These are phyloP conservation scores for Arabidopsis suecica DNA, from an alignment of 345 rosid species.

Conservation along the genomic window DNA sequence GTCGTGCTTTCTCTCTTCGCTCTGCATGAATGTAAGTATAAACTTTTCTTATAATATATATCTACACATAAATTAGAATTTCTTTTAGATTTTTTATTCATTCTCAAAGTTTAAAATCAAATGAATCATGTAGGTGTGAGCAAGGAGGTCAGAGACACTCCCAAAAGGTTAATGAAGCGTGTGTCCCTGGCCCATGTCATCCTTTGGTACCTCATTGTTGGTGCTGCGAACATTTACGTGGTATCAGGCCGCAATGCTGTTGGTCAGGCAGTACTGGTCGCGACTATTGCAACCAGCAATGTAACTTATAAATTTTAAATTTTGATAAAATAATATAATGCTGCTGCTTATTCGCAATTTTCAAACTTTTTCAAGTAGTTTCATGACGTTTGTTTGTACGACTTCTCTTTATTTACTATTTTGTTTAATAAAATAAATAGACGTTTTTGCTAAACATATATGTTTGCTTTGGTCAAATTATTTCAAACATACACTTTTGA, in stretches of 20 bases:
- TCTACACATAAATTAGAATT: background rate
- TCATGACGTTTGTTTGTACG: too few species aligned
- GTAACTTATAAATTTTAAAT: background rate
- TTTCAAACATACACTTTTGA: too few species aligned
- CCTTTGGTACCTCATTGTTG: background rate
- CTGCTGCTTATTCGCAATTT: background rate
- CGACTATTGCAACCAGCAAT: background rate
- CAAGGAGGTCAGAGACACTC: background rate
- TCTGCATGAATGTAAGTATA: background rate
- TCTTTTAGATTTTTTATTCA: background rate
- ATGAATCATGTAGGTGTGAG: background rate
- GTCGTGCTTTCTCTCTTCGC: background rate
- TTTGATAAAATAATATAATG: background rate
- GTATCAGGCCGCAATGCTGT: background rate
- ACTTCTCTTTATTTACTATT: background rate
- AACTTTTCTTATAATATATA: too few species aligned
- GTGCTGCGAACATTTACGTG: background rate
- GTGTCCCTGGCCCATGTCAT: background rate
- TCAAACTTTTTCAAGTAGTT: background rate
- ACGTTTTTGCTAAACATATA: too few species aligned
- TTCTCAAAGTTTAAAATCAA: background rate
- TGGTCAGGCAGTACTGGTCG: background rate
- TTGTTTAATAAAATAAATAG: too few species aligned
- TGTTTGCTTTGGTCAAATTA: too few species aligned
- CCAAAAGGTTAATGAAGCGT: background rate